Percentiles rank a stretch among this genome's conserved stretches.
These are phyloP conservation scores for Artomyces pyxidatus DNA, from an alignment of 768 basidiomycete genomes.

Conservation along the genomic window DNA sequence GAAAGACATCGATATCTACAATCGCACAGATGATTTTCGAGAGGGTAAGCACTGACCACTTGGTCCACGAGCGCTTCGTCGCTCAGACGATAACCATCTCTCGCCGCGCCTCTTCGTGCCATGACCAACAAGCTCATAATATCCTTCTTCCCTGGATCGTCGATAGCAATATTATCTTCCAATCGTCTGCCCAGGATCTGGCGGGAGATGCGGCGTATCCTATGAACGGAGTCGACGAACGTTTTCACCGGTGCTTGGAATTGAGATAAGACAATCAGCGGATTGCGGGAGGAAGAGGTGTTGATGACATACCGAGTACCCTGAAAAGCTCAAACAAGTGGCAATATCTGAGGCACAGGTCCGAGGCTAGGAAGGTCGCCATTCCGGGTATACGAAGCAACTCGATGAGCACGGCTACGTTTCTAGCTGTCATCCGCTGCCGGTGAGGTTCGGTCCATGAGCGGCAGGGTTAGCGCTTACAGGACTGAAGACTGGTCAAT, in stretches of 20 bases:
- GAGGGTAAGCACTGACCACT: slow-evolving; percentile 26
- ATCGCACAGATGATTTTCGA: too few relatives aligned
- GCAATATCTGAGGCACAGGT: neutral
- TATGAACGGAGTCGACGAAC: slow-evolving; percentile 30
- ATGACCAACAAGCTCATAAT: slow-evolving; percentile 46
- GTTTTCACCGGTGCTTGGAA: slow-evolving; percentile 9
- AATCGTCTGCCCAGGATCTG: slow-evolving; percentile 35
- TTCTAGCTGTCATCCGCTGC: neutral
- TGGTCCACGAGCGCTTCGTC: slow-evolving; percentile 45
- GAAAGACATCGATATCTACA: neutral
- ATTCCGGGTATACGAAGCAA: slow-evolving; percentile 32
- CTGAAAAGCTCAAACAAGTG: slow-evolving; percentile 2
- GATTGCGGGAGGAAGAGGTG: neutral
- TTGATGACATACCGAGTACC: slow-evolving; percentile 3
- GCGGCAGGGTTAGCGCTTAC: slow-evolving; percentile 3
- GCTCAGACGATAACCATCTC: slow-evolving; percentile 34
- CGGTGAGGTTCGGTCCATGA: neutral
- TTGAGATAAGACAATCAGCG: neutral
- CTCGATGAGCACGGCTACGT: slow-evolving; percentile 30
- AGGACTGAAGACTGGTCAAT: slow-evolving; percentile 33
- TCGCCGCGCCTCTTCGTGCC: slow-evolving; percentile 25
- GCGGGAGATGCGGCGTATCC: slow-evolving; percentile 32
- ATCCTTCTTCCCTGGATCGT: slow-evolving; percentile 38
- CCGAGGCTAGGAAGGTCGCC: slow-evolving; percentile 19
- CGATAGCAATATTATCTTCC: slow-evolving; percentile 24